Conservation (phyloP, 257 asterid species). For the Plantago elongata region DNA sequence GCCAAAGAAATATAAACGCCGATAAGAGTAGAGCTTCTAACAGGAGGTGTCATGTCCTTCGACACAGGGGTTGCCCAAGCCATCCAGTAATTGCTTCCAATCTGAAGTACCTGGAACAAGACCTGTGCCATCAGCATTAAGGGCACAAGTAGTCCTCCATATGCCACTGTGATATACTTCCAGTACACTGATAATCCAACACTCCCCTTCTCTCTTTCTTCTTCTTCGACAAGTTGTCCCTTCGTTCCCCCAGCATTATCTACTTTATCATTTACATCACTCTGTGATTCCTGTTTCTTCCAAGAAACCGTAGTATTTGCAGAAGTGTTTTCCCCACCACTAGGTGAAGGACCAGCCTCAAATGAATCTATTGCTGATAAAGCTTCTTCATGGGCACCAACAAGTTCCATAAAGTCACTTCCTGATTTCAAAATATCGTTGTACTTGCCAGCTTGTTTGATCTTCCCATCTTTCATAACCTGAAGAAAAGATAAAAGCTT, state of each 20-base stretch:
- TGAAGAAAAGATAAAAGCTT: constrained; percentile 20
- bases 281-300: constrained; percentile 34
- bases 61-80: constrained; percentile 97
- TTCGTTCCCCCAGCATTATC: constrained; percentile 30
- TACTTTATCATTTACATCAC: constrained; percentile 26
- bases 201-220: constrained; percentile 86
- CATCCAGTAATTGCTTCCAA: constrained; percentile 98
- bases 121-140: constrained; percentile 58
- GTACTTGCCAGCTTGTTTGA: constrained; percentile 76
- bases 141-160: constrained; percentile 85
- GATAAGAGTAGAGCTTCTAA: constrained; percentile 59
- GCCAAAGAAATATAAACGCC: constrained; percentile 62
- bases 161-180: constrained; percentile 76
- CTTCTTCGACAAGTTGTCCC: constrained; percentile 84
- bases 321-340: constrained; percentile 25
- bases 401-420: constrained; percentile 82
- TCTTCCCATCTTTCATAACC: constrained; percentile 84
- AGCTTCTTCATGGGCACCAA: constrained; percentile 85
- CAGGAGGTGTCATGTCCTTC: constrained; percentile 46
- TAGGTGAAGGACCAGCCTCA: constrained; percentile 19
- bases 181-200: constrained; percentile 74
- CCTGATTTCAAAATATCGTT: constrained; percentile 64
- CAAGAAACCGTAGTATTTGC: constrained; percentile 20
- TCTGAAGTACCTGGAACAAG: constrained; percentile 65
- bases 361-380: constrained; percentile 53